Base-by-base conservation (phyloP, 2,329 filamentous ascomycete species). In the Aspergillus sp. region DNA sequence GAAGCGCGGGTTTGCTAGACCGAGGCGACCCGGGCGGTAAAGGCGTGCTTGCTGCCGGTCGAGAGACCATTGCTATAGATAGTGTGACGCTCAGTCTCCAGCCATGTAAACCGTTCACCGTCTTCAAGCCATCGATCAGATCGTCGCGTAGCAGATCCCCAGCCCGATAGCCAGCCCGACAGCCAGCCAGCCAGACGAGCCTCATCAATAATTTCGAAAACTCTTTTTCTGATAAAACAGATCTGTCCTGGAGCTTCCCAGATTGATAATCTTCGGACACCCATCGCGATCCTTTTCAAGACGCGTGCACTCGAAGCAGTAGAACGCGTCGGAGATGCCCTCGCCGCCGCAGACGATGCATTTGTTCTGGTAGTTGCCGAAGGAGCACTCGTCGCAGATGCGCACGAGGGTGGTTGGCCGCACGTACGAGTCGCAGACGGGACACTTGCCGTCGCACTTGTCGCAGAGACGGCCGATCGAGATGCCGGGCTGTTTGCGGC, bases 321-420 rank as follows among this genome's bases (percentile, higher is more conserved):
- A 98, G 64, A 96, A 96, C 30, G 91, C 91, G 60, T 98, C 91
- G 20, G 83, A 91, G 59, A 98, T 98, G 17, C 91, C 91, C 67
- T 96, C 91, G 50, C 91, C 91, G 59, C 91, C 91, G 64, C 91
- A 98, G 26, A 98, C 91, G 48, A 98, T 86, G 60, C 91, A 98
- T 65, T 98, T 98, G 71, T 98, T 98, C 68, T 96, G 91, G 71
- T 95, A 98, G 73, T 98, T 98, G 57, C 91, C 91, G 62, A 98
- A 98, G 59, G 84, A 88, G 72, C 91, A 98, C 68, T 98, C 91
- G 69, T 98, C 91, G 71, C 91, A 98, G 68, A 98, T 96, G 55
- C 89, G 86, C 40, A 93, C 91, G 36, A 96, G 80, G 6, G 91
- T 96, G 16, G 91, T 98, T 8, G 91, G 91, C 11, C 91, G 88